These are phyloP conservation scores for Crepidotus variabilis DNA, from an alignment of 768 basidiomycete genomes.

Conservation along the genomic window DNA sequence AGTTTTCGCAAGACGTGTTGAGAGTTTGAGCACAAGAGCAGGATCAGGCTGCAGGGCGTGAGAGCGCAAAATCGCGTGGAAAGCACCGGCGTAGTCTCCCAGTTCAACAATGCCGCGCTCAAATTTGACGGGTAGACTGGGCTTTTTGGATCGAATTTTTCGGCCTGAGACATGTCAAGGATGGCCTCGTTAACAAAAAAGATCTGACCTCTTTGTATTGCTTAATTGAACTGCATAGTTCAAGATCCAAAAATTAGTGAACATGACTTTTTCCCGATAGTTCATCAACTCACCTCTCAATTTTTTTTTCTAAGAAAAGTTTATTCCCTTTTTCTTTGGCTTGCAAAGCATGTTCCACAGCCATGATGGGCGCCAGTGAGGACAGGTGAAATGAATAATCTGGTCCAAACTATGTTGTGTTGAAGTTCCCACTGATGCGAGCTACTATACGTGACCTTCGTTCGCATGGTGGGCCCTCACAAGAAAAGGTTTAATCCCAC, in stretches of 20 bases:
- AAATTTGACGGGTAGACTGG: constrained; percentile 23
- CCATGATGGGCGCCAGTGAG: not conserved
- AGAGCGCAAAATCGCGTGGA: constrained; percentile 18
- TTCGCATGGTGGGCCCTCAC: too few relatives aligned
- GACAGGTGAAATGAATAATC: not conserved
- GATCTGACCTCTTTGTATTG: not conserved
- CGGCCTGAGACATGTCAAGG: constrained; percentile 14
- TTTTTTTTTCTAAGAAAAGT: constrained; percentile 19
- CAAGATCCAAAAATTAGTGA: not conserved
- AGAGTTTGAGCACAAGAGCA: constrained; percentile 13
- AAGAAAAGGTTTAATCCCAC: too few relatives aligned
- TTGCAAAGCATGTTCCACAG: constrained; percentile 5
- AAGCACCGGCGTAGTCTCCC: constrained; percentile 18
- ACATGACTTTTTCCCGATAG: too few relatives aligned
- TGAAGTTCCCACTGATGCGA: too few relatives aligned
- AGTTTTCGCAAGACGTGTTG: constrained; percentile 18
- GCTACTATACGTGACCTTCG: too few relatives aligned
- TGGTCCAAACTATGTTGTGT: too few relatives aligned
- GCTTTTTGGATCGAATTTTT: constrained; percentile 14
- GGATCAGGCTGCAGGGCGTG: constrained; percentile 8
- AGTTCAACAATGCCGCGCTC: constrained; percentile 25
- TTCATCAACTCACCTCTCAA: constrained; percentile 12
- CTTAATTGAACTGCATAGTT: not conserved
- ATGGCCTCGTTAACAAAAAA: not conserved
- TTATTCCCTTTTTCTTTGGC: constrained; percentile 24